These are phyloP conservation scores for Leccinum pachyderme DNA, from an alignment of 1,284 basidiomycete genomes.

Conservation along the genomic window DNA sequence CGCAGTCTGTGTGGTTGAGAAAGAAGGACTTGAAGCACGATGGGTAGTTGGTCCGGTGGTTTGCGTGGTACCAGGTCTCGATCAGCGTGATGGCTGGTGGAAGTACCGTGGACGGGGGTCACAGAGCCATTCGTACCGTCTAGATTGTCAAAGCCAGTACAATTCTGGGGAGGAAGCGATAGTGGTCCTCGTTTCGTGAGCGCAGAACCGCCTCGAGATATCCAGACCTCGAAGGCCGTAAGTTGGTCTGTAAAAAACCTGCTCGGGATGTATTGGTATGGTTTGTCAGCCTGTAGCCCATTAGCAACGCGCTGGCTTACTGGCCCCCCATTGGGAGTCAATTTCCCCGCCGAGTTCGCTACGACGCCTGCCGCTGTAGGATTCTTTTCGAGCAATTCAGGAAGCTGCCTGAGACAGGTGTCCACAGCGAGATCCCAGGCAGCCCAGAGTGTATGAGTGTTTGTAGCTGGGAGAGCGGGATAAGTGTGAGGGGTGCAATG, in stretches of 20 bases:
- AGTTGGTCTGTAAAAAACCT: conserved; percentile 96
- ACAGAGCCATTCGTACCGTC: conserved; percentile 19
- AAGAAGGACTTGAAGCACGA: conserved; percentile 94
- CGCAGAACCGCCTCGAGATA: conserved; percentile 85
- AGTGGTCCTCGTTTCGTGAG: conserved; percentile 74
- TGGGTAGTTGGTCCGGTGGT: conserved; percentile 95
- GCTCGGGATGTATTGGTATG: conserved; percentile 80
- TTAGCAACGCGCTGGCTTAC: conserved; percentile 33
- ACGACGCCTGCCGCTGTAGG: conserved; percentile 39
- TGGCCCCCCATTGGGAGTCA: conserved; percentile 37
- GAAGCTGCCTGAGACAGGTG: conserved; percentile 91
- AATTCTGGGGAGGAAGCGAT: conserved; percentile 53
- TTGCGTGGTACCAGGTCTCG: conserved; percentile 78
- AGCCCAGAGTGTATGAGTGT: conserved; percentile 94
- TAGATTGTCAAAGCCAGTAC: conserved; percentile 31
- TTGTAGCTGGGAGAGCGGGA: conserved; percentile 89
- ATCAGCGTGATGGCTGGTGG: conserved; percentile 25
- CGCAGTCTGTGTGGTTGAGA: conserved; percentile 96
- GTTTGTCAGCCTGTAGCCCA: conserved; percentile 42
- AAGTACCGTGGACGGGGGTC: conserved; percentile 8
- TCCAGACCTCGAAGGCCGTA: conserved; percentile 98
- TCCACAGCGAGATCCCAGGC: conserved; percentile 98
- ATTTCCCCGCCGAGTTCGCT: conserved; percentile 26
- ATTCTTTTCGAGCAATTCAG: conserved; percentile 76
- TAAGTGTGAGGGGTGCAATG: conserved; percentile 96